Evolutionary conservation across 495 filamentous ascomycete species (phyloP).

Genomic region (Hyaloscypha variabilis): DNA sequence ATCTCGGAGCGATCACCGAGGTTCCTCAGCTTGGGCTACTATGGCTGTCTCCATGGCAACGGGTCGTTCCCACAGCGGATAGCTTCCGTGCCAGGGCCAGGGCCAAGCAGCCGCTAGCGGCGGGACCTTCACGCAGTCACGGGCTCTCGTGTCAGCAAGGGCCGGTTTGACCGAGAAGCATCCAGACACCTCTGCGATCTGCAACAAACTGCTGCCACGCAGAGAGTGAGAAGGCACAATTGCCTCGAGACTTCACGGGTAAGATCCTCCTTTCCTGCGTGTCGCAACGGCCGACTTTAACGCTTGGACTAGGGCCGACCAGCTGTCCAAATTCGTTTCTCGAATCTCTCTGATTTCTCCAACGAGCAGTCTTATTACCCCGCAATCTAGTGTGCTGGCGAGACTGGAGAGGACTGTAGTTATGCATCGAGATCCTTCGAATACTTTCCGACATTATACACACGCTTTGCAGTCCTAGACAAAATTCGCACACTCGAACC

Average conservation of each 20-base stretch:
- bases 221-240: not conserved
- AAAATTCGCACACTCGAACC: too few relatives aligned
- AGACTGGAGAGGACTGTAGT: too few relatives aligned
- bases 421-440: too few relatives aligned
- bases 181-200: not conserved
- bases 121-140: not conserved
- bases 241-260: not conserved
- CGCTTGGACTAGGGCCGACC: not conserved
- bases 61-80: not conserved
- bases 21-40: not conserved
- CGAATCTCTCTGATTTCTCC: too few relatives aligned
- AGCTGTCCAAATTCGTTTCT: not conserved
- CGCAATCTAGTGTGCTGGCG: too few relatives aligned
- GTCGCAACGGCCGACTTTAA: not conserved
- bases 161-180: not conserved
- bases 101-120: not conserved
- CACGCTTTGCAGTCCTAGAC: too few relatives aligned
- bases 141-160: not conserved
- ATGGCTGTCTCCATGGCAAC: not conserved
- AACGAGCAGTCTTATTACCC: too few relatives aligned
- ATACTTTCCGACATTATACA: too few relatives aligned
- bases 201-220: not conserved
- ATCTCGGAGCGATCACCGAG: not conserved
- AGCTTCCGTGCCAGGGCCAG: not conserved
- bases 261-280: not conserved